Conservation (phyloP, 169 alveolate species). For the Eimeria brunetti region DNA sequence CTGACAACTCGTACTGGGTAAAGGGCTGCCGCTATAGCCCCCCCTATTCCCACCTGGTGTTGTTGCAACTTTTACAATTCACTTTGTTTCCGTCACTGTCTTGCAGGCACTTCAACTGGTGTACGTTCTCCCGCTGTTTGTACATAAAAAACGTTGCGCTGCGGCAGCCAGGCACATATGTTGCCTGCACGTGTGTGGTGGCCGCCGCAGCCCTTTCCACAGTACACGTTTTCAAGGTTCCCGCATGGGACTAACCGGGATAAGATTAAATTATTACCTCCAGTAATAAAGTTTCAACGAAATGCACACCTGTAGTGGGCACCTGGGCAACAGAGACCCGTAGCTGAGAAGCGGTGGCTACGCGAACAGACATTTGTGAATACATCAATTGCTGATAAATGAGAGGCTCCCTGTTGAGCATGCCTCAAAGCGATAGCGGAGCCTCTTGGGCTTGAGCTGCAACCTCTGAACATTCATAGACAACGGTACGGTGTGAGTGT, state of each 20-base stretch:
- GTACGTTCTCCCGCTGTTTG: constrained; percentile 9
- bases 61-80: neutral
- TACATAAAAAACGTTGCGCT: neutral
- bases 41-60: neutral
- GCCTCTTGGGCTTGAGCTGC: neutral
- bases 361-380: too few relatives aligned
- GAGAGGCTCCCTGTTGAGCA: neutral
- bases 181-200: neutral
- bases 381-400: too few relatives aligned
- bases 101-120: neutral
- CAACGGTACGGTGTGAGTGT: neutral
- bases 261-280: too few relatives aligned
- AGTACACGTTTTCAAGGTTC: too few relatives aligned
- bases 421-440: neutral
- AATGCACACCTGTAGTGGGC: too few relatives aligned
- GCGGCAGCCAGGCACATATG: neutral
- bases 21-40: too few relatives aligned
- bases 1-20: too few relatives aligned
- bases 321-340: too few relatives aligned
- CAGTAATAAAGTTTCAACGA: too few relatives aligned
- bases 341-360: too few relatives aligned
- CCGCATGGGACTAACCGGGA: too few relatives aligned
- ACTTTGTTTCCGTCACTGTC: neutral
- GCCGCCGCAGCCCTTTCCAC: too few relatives aligned
- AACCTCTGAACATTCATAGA: neutral